Conservation (phyloP, 768 basidiomycete genomes). For the Pisolithus marmoratus region DNA sequence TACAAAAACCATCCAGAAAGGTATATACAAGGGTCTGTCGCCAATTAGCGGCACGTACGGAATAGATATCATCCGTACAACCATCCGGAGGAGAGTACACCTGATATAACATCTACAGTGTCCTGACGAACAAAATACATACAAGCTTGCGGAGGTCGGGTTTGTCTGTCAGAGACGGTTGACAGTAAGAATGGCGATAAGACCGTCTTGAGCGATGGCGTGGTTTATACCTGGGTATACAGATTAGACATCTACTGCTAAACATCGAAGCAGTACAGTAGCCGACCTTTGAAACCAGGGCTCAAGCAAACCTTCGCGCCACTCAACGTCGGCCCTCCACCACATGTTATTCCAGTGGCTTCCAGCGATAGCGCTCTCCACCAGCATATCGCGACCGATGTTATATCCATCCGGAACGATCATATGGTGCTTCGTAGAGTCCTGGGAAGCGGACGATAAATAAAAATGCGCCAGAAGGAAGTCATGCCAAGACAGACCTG, state of each 20-base stretch:
- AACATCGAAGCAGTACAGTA: not conserved
- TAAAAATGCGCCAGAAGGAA: not conserved
- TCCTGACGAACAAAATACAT: not conserved
- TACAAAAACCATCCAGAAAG: not conserved
- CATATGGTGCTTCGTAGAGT: conserved; percentile 61
- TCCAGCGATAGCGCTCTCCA: conserved; percentile 57
- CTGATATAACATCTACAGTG: not conserved
- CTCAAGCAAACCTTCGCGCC: conserved; percentile 62
- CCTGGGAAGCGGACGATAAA: conserved; percentile 21
- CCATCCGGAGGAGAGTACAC: not conserved
- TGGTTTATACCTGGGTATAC: conserved; percentile 63
- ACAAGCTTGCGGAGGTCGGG: not conserved
- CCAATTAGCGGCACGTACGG: conserved; percentile 1
- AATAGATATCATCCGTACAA: conserved; percentile 3
- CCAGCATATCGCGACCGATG: conserved; percentile 72
- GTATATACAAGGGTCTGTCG: not conserved
- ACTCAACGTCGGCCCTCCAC: conserved; percentile 78
- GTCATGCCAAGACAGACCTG: conserved; percentile 29
- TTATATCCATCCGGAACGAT: conserved; percentile 81
- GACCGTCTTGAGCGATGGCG: conserved; percentile 75
- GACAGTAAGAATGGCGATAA: conserved; percentile 74
- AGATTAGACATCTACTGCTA: not conserved
- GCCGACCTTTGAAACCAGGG: conserved; percentile 62
- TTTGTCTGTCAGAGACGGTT: conserved; percentile 31
- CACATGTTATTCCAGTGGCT: conserved; percentile 56